Base-by-base conservation (phyloP, 805 yeast species). In the Wickerhamiella shivajii region DNA sequence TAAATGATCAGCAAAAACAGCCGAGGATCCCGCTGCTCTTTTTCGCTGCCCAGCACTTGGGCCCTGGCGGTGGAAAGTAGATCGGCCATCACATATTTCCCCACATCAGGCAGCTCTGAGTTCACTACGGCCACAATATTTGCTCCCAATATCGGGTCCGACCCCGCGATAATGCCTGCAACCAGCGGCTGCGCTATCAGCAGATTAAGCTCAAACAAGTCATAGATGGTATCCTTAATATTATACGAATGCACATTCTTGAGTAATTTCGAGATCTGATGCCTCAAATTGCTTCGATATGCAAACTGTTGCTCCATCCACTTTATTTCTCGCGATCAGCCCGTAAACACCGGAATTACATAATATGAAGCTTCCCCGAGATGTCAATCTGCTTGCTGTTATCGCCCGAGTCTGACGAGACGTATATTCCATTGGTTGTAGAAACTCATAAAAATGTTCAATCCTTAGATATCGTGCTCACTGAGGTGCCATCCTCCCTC, bases 21-120 rank as follows among this genome's bases (percentile, higher is more conserved):
- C 39, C 90, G 59, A 6, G 62, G 47, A 0, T 64, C 50, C 20
- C 78, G 41, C 4, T 75, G 10, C 10, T 17, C 24, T 10, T 29
- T 29, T 10, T 29, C 34, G 20, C 24, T 25, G 21, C 19, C 29
- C 18, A 18, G 6, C 11, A 31, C 16, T 16, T 31, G 29, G 17
- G 25, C 3, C 16, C 20, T 18, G 6, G 25, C 24, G 2, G 15
- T 16, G 2, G 18, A 18, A 5, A 36, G 13, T 3, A 36, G 10
- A 4, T 31, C 24, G 16, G 18, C 3, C 2, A 31, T 11, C 3
- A 36, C 23, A 1, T n/a, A 4, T 6, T 14, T 8, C 9, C 93
- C 93, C 12, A 80, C 55, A 22, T 67, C 67, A 0, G 92, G 90
- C 3, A 79, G 50, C 42, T 75, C 69, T 4, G 77, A 65, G 51